Evolutionary conservation across 2,329 filamentous ascomycete species (phyloP).

Genomic region (Zasmidium cellare): DNA sequence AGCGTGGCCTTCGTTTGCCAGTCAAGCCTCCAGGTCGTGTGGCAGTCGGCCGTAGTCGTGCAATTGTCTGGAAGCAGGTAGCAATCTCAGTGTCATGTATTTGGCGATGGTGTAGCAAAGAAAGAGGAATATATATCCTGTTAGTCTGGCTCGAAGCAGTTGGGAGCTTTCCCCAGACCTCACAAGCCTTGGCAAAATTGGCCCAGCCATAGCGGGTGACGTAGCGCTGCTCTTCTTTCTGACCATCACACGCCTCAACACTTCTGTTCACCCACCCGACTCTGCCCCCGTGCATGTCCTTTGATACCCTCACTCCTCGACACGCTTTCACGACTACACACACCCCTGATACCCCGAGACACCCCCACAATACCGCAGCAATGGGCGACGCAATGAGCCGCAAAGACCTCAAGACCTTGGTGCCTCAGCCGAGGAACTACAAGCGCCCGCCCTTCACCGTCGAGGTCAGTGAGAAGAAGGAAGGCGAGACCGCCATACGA

Average conservation of each 20-base stretch:
- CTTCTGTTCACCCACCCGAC: neutral
- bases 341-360: neutral
- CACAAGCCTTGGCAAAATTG: too few relatives aligned
- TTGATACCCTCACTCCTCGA: conserved; percentile 14
- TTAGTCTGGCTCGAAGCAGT: too few relatives aligned
- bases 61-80: neutral
- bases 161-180: too few relatives aligned
- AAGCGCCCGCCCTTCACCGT: conserved; percentile 74
- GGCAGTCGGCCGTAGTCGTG: neutral
- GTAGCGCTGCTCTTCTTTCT: neutral
- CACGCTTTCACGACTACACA: neutral
- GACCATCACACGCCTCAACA: neutral
- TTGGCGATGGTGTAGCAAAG: too few relatives aligned
- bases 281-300: conserved; percentile 15
- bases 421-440: conserved; percentile 48
- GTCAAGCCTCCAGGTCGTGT: too few relatives aligned
- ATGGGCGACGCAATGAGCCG: conserved; percentile 36
- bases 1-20: neutral
- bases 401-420: conserved; percentile 49
- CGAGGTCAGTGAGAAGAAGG: conserved; percentile 68
- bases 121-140: too few relatives aligned
- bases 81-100: too few relatives aligned
- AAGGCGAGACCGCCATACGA: conserved; percentile 82
- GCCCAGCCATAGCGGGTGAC: too few relatives aligned
- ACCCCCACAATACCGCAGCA: conserved; percentile 16